Percentiles rank a stretch among this genome's conserved stretches.
Conservation (phyloP, 805 yeast genomes). For the Candida endomychidarum region DNA sequence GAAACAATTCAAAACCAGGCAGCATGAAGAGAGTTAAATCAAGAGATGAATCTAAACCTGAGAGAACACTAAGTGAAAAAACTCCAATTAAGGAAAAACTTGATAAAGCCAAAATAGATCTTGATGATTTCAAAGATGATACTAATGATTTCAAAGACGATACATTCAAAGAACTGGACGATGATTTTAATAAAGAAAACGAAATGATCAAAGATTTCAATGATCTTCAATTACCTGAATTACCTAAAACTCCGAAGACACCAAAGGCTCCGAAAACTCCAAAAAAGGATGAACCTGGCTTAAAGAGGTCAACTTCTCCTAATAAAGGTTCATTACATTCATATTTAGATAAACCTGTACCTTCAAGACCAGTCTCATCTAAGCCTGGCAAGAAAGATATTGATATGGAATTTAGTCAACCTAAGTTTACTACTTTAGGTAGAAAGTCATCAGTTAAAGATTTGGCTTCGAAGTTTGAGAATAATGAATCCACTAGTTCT, state of each 20-base stretch:
- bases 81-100: neutral
- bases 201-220: neutral
- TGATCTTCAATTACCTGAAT: neutral
- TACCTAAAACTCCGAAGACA: conserved; percentile 10
- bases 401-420: conserved; percentile 24
- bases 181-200: neutral
- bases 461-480: conserved; percentile 28
- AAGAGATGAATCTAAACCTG: neutral
- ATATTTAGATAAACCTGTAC: conserved; percentile 15
- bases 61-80: no score
- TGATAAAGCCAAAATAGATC: conserved; percentile 10
- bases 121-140: neutral
- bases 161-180: conserved; percentile 1
- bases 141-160: neutral
- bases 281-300: conserved; percentile 15
- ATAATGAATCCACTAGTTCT: neutral
- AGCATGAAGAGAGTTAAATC: neutral
- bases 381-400: conserved; percentile 25
- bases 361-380: conserved; percentile 21
- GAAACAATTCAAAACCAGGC: conserved; percentile 26
- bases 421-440: conserved; percentile 28
- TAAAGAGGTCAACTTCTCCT: conserved; percentile 40
- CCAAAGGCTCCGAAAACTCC: conserved; percentile 17
- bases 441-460: conserved; percentile 36
- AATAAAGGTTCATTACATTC: conserved; percentile 34